Percentiles rank a stretch among this genome's conserved stretches.
phyloP scores from a whole-genome alignment of 106 monocot species.

The Acorus gramineus region DNA sequence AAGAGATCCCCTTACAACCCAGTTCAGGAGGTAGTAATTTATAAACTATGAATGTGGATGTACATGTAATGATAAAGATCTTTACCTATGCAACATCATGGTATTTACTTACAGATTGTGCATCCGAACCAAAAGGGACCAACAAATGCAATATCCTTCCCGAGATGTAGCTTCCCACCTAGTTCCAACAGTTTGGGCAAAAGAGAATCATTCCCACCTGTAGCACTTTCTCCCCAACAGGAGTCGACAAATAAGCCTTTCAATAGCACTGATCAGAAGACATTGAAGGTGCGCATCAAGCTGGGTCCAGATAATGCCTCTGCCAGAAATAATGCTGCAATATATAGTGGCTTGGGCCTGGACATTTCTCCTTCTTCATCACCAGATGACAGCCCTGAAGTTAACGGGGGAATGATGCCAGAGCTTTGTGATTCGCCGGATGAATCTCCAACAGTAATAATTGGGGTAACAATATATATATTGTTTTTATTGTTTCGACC shows the following conservation, averaged over 20 bases:
- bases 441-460: constrained; percentile 25
- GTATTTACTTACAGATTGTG: too few relatives aligned
- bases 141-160: too few relatives aligned
- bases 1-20: neutral
- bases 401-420: constrained; percentile 11
- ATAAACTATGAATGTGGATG: too few relatives aligned
- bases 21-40: constrained; percentile 2
- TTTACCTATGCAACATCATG: too few relatives aligned
- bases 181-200: constrained; percentile 1
- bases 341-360: constrained; percentile 37
- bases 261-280: constrained; percentile 8
- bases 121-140: too few relatives aligned
- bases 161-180: too few relatives aligned
- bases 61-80: too few relatives aligned
- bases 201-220: constrained; percentile 1
- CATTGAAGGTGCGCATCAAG: constrained; percentile 32
- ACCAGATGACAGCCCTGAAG: constrained; percentile 18
- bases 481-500: too few relatives aligned
- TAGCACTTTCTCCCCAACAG: constrained; percentile 2
- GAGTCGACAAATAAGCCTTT: neutral
- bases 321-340: constrained; percentile 24
- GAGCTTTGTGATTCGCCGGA: neutral
- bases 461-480: constrained; percentile 15
- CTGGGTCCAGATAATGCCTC: constrained; percentile 16
- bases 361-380: constrained; percentile 35